Evolutionary conservation across 1,284 basidiomycete genomes (phyloP).

Genomic region (Pseudozyma pruni): DNA sequence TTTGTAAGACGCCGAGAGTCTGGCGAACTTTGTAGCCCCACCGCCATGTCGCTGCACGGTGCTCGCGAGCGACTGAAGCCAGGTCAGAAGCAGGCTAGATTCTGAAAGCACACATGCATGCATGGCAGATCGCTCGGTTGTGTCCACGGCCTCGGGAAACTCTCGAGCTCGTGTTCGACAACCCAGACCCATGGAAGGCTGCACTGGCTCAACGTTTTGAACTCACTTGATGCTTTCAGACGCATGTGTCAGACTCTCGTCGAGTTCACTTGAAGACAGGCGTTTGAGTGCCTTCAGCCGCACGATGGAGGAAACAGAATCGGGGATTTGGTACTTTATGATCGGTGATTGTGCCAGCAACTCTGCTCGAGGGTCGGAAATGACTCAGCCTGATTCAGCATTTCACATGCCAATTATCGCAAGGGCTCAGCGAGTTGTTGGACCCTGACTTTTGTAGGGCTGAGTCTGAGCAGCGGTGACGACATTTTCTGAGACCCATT

Average conservation of each 20-base stretch:
- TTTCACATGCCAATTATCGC: slow-evolving; percentile 23
- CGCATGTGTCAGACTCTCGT: too few species aligned
- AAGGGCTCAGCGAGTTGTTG: not conserved
- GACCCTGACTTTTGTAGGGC: slow-evolving; percentile 7
- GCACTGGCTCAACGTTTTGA: too few species aligned
- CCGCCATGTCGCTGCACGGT: too few species aligned
- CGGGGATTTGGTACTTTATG: too few species aligned
- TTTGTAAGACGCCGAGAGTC: slow-evolving; percentile 10
- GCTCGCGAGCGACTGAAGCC: too few species aligned
- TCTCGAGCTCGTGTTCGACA: not conserved
- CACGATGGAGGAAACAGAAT: too few species aligned
- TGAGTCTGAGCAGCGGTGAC: slow-evolving; percentile 22
- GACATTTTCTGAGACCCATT: slow-evolving; percentile 7
- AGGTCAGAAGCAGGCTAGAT: slow-evolving; percentile 8
- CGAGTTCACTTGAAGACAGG: too few species aligned
- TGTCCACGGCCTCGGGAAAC: too few species aligned
- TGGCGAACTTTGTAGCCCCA: slow-evolving; percentile 8
- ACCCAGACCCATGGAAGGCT: not conserved
- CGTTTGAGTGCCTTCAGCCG: too few species aligned
- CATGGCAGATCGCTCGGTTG: slow-evolving; percentile 3
- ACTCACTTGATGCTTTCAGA: too few species aligned
- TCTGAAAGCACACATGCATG: not conserved
- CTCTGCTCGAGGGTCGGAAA: too few species aligned
- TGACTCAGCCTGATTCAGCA: slow-evolving; percentile 51
- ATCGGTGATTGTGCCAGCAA: slow-evolving; percentile 2